Conservation (phyloP, 2,329 filamentous ascomycete species). For the Lecanosticta acicola region DNA sequence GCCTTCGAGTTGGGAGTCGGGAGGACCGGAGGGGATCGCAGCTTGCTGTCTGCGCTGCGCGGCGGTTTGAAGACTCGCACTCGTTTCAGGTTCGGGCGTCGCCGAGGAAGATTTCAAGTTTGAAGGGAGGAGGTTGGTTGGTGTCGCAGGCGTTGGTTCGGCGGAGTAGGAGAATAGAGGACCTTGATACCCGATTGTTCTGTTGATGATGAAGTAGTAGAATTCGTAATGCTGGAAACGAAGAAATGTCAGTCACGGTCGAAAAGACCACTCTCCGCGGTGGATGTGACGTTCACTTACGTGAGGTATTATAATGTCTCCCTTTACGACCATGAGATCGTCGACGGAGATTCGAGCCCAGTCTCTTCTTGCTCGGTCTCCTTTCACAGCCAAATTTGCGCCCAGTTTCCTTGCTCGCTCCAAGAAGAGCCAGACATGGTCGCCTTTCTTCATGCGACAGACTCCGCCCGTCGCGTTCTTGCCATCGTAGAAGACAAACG, state of each 20-base stretch:
- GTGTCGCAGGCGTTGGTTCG: constrained; percentile 43
- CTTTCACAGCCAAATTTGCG: constrained; percentile 68
- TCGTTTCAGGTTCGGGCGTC: constrained; percentile 6
- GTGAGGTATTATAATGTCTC: constrained; percentile 88
- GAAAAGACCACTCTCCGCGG: not conserved
- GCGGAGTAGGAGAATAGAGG: constrained; percentile 71
- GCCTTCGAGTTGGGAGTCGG: constrained; percentile 61
- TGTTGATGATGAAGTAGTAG: constrained; percentile 94
- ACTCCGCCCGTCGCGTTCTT: constrained; percentile 79
- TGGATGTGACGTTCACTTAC: constrained; percentile 58
- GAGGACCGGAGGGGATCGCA: constrained; percentile 32
- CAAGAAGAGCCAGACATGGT: constrained; percentile 86
- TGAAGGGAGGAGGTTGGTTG: constrained; percentile 25
- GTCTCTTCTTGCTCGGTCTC: constrained; percentile 62
- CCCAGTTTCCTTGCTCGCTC: constrained; percentile 88
- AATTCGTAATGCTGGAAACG: constrained; percentile 86
- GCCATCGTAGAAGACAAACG: constrained; percentile 96
- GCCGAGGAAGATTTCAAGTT: constrained; percentile 2
- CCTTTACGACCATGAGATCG: constrained; percentile 87
- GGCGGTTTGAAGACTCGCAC: constrained; percentile 20
- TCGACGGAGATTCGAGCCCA: constrained; percentile 95
- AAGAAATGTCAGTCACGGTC: not conserved
- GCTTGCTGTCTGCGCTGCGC: constrained; percentile 21
- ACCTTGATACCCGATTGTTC: constrained; percentile 66
- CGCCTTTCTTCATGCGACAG: constrained; percentile 86